Base-by-base conservation (phyloP, 345 rosid species). In the Ceriops tagal region DNA sequence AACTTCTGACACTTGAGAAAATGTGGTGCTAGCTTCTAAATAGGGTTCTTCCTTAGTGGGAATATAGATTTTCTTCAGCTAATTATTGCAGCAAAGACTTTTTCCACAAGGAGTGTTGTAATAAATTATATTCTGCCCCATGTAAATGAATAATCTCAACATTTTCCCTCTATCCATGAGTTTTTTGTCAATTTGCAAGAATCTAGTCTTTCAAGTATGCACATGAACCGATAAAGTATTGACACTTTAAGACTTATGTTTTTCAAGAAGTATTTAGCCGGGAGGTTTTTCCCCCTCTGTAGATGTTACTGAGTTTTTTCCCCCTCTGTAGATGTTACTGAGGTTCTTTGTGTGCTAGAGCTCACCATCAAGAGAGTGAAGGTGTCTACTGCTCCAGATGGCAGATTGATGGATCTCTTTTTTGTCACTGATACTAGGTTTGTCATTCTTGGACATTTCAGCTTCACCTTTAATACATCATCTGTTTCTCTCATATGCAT, bases 351-450 rank as follows among this genome's bases (percentile, higher is more conserved):
- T 35, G 88, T 83, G 73, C 78, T 88, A 61, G 89, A 88, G 79
- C 85, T 86, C 53, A 82, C 83, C 39, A 86, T 86, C 72, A 85
- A 82, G 77, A 83, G 82, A 72, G 93, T 85, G 34, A 88, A 88
- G 76, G 87, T 83, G 57, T 86, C 83, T 75, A 85, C 91, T 59
- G 69, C 89, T 58, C 93, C 91, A 6, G 93, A 89, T 75, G 93
- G 89, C 56, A 82, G 80, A 73, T 88, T 89, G 30, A 81, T 86
- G 85, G 89, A 86, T 77, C 91, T 89, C 76, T 80, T 89, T 69
- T 89, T 80, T 65, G 56, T 89, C 53, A 86, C 93, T 1, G 93
- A 89, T 82, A 78, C 86, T 59, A 86, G 90, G 93, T 88, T 72
- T 73, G 79, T 70, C 21, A 31, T 71, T 72, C 66, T 68, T 35